Base-by-base conservation (phyloP, 768 basidiomycete species). In the Termitomyces sp. region DNA sequence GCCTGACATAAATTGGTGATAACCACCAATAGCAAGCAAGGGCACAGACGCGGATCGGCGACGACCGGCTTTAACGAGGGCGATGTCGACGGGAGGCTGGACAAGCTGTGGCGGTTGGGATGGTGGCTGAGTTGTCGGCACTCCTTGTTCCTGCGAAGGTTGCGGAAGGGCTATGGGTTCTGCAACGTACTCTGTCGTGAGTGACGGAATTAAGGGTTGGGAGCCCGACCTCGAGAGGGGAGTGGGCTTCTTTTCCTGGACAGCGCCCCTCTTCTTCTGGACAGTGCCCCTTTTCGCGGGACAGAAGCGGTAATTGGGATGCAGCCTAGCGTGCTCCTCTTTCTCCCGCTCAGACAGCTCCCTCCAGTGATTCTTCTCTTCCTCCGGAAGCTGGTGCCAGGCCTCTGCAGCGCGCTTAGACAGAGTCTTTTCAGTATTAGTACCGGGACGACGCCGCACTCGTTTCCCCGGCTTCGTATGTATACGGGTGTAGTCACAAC, bases 391-490 rank as follows among this genome's bases (percentile, higher is more conserved):
- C 60, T 80, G 75, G 43, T 79, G 80, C 93, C 93, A 95, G 36
- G 88, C 86, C 56, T 87, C 86, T 0, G 83, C 87, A 0, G 91
- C 92, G 51, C 89, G 82, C 66, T 88, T 88, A n/a, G 88, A 91
- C 43, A 94, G 80, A 1, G 83, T 80, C 70, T 85, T 84, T 61
- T 82, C 81, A 2, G 71, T 59, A 29, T 25, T 72, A 70, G 71
- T 57, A 40, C 75, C 76, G n/a, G 73, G 71, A n/a, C 69, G 64
- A 34, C 73, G 74, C 32, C 76, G 69, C 46, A 71, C 68, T 25
- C 75, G 72, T 48, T 74, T 76, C 4, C 73, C 74, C 57, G 72
- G 72, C 70, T 71, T 74, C 9, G 74, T 69, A 68, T 84, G 78
- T 61, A 75, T 74, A 66, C 72, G 79, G 65, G 81, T 79, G 68